Evolutionary conservation across 2,329 filamentous ascomycete species (phyloP).

Genomic region (Scedosporium minutisporum): DNA sequence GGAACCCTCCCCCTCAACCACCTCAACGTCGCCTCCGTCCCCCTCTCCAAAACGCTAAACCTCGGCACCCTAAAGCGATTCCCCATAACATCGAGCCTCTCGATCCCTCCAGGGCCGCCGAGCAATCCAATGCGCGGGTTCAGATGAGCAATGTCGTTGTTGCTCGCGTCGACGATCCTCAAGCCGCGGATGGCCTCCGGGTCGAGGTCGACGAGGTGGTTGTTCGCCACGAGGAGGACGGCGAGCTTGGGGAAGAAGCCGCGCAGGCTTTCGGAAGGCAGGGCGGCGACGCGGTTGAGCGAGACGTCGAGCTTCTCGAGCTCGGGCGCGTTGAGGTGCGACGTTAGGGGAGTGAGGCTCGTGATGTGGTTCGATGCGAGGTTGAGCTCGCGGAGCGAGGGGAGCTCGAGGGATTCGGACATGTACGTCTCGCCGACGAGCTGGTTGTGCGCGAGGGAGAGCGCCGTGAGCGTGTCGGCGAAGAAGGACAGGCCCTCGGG

Average conservation of each 20-base stretch:
- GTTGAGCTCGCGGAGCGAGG: slow-evolving; percentile 67
- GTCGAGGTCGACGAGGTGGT: slow-evolving; percentile 63
- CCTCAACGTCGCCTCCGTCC: slow-evolving; percentile 72
- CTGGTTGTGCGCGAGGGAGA: slow-evolving; percentile 70
- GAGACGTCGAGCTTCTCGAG: slow-evolving; percentile 73
- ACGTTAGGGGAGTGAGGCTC: slow-evolving; percentile 55
- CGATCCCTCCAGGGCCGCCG: slow-evolving; percentile 48
- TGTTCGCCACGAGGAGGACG: slow-evolving; percentile 67
- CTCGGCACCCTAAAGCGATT: slow-evolving; percentile 84
- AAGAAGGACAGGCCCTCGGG: slow-evolving; percentile 65
- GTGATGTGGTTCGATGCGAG: slow-evolving; percentile 66
- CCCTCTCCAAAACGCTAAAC: slow-evolving; percentile 74
- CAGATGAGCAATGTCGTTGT: slow-evolving; percentile 76
- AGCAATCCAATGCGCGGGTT: slow-evolving; percentile 74
- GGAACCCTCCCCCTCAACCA: slow-evolving; percentile 75
- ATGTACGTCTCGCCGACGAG: slow-evolving; percentile 58
- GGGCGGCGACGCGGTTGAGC: slow-evolving; percentile 64
- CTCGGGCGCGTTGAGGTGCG: slow-evolving; percentile 60
- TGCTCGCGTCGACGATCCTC: slow-evolving; percentile 66
- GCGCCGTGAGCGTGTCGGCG: slow-evolving; percentile 56
- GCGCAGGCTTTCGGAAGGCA: slow-evolving; percentile 52
- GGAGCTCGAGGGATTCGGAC: slow-evolving; percentile 56
- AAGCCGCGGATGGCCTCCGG: slow-evolving; percentile 67
- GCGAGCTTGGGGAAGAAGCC: slow-evolving; percentile 59
- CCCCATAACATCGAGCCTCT: slow-evolving; percentile 67